These are phyloP conservation scores for Eleusine coracana DNA, from an alignment of 176 grass and related monocot genomes.

Conservation along the genomic window DNA sequence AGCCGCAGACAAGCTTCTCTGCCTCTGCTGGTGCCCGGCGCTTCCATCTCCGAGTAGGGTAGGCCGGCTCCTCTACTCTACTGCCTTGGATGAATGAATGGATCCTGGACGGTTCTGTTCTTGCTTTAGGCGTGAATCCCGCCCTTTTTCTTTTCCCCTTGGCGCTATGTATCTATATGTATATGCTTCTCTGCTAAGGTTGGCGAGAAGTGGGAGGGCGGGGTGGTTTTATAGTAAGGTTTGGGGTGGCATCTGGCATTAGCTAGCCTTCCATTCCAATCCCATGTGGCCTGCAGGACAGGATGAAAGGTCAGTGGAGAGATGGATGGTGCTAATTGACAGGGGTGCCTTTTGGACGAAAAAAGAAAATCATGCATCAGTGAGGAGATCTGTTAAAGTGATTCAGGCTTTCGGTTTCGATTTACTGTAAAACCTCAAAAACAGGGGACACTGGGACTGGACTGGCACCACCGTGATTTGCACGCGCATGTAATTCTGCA, in stretches of 20 bases:
- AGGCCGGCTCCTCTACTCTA: background rate
- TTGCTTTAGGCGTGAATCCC: slow-evolving; percentile 23
- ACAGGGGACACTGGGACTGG: background rate
- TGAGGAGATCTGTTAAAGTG: background rate
- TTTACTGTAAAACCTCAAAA: background rate
- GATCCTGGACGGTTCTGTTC: background rate
- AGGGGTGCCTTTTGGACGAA: background rate
- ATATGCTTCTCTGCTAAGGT: slow-evolving; percentile 28
- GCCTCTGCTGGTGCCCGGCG: background rate
- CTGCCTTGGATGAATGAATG: no score
- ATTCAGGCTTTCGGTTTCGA: background rate
- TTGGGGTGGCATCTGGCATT: background rate
- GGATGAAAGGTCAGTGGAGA: slow-evolving; percentile 1
- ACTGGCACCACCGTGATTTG: background rate
- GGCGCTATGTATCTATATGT: slow-evolving; percentile 10
- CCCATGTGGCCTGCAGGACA: slow-evolving; percentile 23
- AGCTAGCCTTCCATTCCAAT: background rate
- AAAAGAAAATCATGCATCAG: background rate
- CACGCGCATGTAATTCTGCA: background rate
- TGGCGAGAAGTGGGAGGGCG: background rate
- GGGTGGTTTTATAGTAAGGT: slow-evolving; percentile 41
- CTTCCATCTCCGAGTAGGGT: background rate
- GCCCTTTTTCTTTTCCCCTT: background rate
- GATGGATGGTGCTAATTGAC: background rate
- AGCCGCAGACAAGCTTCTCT: no score